Conservation (phyloP, 208 protist species). For the Leishmania martiniquensis region DNA sequence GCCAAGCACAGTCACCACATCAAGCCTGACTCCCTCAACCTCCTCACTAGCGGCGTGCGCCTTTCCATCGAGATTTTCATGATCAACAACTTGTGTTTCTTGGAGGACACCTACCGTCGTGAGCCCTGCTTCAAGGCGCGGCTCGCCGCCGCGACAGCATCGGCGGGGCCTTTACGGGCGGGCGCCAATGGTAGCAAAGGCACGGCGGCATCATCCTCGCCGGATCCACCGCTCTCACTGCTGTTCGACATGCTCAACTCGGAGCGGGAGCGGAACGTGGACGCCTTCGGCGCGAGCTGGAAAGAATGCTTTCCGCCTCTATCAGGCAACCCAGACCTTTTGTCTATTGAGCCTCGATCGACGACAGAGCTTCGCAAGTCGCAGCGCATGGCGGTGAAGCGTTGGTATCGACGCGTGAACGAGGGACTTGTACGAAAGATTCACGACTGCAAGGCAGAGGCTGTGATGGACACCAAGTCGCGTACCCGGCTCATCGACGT, state of each 20-base stretch:
- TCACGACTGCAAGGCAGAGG: conserved; percentile 50
- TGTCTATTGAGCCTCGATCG: conserved; percentile 38
- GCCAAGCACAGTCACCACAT: conserved; percentile 25
- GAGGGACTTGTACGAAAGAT: conserved; percentile 45
- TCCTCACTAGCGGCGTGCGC: conserved; percentile 27
- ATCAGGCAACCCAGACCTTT: conserved; percentile 34
- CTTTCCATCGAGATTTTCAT: conserved; percentile 72
- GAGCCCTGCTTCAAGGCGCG: conserved; percentile 70
- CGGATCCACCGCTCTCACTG: conserved; percentile 44
- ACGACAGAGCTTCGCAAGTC: conserved; percentile 53
- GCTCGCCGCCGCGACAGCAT: conserved; percentile 6
- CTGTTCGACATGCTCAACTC: conserved; percentile 54
- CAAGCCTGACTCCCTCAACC: conserved; percentile 28
- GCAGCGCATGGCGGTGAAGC: conserved; percentile 76
- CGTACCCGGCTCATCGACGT: conserved; percentile 64
- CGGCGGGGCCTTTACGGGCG: neutral
- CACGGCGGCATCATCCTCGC: conserved; percentile 11
- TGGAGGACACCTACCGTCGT: conserved; percentile 71
- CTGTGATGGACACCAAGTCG: conserved; percentile 57
- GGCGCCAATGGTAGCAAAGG: conserved; percentile 6
- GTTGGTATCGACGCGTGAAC: conserved; percentile 60
- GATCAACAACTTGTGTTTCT: conserved; percentile 80
- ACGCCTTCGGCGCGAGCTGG: conserved; percentile 76
- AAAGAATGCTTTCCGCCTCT: conserved; percentile 66
- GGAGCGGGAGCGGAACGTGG: conserved; percentile 54